Evolutionary conservation across 2,329 filamentous ascomycete species (phyloP), one percentile per base, ranked within the genome.

Genomic region (Clarireedia sp.): DNA sequence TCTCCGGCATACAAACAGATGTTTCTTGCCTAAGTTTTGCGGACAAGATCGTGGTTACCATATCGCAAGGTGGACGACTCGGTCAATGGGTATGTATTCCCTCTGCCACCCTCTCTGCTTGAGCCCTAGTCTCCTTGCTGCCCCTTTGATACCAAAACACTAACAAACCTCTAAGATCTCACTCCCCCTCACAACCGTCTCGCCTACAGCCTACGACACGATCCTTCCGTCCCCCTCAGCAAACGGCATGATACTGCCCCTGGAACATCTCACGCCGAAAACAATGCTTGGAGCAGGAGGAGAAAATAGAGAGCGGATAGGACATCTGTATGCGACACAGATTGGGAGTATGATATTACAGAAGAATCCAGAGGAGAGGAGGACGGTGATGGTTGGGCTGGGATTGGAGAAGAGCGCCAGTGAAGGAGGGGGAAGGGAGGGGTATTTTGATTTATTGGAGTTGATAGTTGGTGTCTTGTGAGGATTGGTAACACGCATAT

Each of bases 1-100:
- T 96, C 59, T 82, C 85, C 59, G 83, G 82, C 29, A 70, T 85
- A 21, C 70, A 78, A 37, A 97, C 94, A 1, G 83, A 90, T 61
- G 85, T 89, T 36, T 84, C 82, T 40, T 78, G 79, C 10, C 76
- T 90, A 53, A 82, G 78, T 64, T 97, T 97, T 72, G 79, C 85
- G 8, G 94, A 97, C 78, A 95, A 90, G 72, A 90, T 99, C 64
- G 74, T 99, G 64, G 75, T 99, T 60, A 96, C 90, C 1, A 79
- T 97, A 57, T 89, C 88, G 0, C 94, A 97, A 73, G 81, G 86
- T 59, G 92, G 91, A 6, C 81, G 86, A 57, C 74, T 97, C 47
- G 87, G 89, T 19, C 94, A 97, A 77, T 99, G 94, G 94, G 90
- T 96, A 76, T 53, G 74, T 68, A 49, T 33, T 26, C 47, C 14